Evolutionary conservation across 116 monocot species (phyloP), one percentile per base, ranked within the genome.

Genomic region (Zostera marina): DNA sequence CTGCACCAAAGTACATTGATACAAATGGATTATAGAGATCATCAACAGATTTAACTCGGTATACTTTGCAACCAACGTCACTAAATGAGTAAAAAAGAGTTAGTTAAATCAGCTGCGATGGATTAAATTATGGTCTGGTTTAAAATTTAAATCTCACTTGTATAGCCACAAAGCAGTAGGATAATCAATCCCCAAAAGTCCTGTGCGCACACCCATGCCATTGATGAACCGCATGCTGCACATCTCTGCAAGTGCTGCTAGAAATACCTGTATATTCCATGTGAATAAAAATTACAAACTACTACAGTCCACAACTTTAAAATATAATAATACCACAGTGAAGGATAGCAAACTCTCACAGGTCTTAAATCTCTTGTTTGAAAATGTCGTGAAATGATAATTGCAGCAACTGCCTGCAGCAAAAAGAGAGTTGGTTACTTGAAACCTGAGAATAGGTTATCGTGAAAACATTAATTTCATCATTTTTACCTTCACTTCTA

Each of bases 101-200:
- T n/a, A 12, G 2, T 14, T 26, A 55, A 55, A 14, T 25, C 15
- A n/a, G 56, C 13, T 38, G 39, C 39, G 38, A 56, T n/a, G 25
- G 39, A 38, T 16, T 38, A 32, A 56, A 51, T 10, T 9, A 8
- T 20, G 20, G n/a, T n/a, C n/a, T n/a, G n/a, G n/a, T n/a, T n/a
- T n/a, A n/a, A n/a, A n/a, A n/a, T n/a, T n/a, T n/a, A 48, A 47
- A 45, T 70, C 71, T 64, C 22, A 90, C 91, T 75, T 91, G 68
- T 83, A 81, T 48, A 98, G 74, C 98, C 98, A 90, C 16, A 52
- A 24, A 23, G 91, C 98, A 62, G 83, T 90, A 42, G 90, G 80
- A 59, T 81, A 98, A 66, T 98, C 91, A 23, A 98, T 90, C 38
- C 98, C 98, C 82, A 86, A 85, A 46, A 98, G 74, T 41, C 98